Evolutionary conservation across 2,329 filamentous ascomycete species (phyloP).

Genomic region (Fusarium dlaminii): DNA sequence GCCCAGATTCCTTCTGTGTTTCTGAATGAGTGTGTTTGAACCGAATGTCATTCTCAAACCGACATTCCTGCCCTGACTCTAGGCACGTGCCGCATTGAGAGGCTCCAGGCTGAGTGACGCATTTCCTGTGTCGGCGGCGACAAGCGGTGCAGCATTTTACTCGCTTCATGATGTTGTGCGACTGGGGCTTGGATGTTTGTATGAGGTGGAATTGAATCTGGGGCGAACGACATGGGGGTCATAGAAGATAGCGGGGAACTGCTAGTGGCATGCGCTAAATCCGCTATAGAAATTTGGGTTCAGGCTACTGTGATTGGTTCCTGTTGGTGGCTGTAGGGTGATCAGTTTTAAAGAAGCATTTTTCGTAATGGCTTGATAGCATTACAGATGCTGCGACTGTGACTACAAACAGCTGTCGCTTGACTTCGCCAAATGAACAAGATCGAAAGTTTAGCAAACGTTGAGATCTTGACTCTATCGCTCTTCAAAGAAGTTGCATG

Average conservation of each 20-base stretch:
- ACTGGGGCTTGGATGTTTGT: not conserved
- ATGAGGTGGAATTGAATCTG: not conserved
- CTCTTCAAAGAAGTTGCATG: no score
- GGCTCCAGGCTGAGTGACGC: not conserved
- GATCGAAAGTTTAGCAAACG: fast-evolving
- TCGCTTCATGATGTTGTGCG: not conserved
- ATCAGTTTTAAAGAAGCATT: fast-evolving
- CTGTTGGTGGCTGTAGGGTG: fast-evolving
- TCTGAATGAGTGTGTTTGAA: not conserved
- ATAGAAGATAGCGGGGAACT: not conserved
- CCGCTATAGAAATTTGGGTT: not conserved
- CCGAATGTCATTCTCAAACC: not conserved
- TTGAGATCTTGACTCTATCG: no score
- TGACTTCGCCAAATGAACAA: fast-evolving
- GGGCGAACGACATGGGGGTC: not conserved
- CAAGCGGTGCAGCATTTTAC: not conserved
- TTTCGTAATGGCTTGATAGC: fast-evolving
- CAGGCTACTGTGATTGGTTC: fast-evolving
- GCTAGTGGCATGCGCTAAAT: not conserved
- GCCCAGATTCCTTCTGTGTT: fast-evolving
- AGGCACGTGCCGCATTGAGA: not conserved
- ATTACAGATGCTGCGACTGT: fast-evolving
- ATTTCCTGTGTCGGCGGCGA: slow-evolving; percentile 2
- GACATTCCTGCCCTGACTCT: not conserved
- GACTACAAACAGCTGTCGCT: not conserved